Percentiles rank a stretch among this genome's conserved stretches.
Evolutionary conservation across 805 yeast species (phyloP).

Genomic region (Blastobotrys attinorum): DNA sequence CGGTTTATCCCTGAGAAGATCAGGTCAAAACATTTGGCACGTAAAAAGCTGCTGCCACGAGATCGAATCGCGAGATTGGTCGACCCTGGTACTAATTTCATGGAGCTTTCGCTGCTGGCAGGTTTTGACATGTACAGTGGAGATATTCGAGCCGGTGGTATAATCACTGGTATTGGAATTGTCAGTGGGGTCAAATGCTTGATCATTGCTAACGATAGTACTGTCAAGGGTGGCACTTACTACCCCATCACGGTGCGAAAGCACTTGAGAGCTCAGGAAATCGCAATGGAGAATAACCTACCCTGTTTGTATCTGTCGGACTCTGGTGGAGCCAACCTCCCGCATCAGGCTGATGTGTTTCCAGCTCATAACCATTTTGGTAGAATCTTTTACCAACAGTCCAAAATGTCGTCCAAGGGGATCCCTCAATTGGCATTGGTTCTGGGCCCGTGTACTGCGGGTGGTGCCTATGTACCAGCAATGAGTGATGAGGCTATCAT

Average conservation of each 20-base stretch:
- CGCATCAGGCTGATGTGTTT: constrained; percentile 29
- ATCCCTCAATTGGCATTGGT: constrained; percentile 28
- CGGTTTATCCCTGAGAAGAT: constrained; percentile 24
- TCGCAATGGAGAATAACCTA: constrained; percentile 25
- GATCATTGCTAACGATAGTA: constrained; percentile 27
- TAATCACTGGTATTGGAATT: constrained; percentile 27
- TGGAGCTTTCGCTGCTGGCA: constrained; percentile 26
- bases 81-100: constrained; percentile 26
- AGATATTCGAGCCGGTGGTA: constrained; percentile 28
- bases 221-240: constrained; percentile 30
- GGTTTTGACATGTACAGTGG: constrained; percentile 27
- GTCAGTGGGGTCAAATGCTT: constrained; percentile 25
- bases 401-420: constrained; percentile 24
- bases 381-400: constrained; percentile 27
- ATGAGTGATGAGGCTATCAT: constrained; percentile 29
- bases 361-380: constrained; percentile 30
- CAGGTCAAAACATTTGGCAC: constrained; percentile 21
- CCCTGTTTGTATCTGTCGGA: constrained; percentile 27
- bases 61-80: constrained; percentile 25
- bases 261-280: constrained; percentile 28
- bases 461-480: constrained; percentile 31
- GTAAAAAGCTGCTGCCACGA: constrained; percentile 26
- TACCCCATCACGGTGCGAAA: constrained; percentile 29
- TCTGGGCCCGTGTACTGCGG: constrained; percentile 29
- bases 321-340: constrained; percentile 29